phyloP scores from a whole-genome alignment of 495 filamentous ascomycete genomes.

The Lepraria neglecta region DNA sequence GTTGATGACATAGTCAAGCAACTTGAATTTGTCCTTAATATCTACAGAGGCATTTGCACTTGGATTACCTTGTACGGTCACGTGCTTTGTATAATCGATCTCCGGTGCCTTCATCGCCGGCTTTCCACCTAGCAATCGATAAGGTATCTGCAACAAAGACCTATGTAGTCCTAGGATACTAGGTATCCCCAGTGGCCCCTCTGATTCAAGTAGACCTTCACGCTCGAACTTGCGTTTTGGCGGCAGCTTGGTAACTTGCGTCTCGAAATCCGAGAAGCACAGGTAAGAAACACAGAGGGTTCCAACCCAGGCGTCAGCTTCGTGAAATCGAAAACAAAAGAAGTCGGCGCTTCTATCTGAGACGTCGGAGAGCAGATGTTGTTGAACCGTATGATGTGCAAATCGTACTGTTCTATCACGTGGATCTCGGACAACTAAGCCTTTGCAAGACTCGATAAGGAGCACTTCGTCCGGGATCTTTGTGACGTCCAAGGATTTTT shows the following conservation, averaged over 20 bases:
- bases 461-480: conserved; percentile 30
- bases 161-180: background rate
- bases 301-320: background rate
- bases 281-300: background rate
- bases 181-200: background rate
- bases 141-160: background rate
- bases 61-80: background rate
- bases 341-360: too few relatives aligned
- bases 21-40: conserved; percentile 1
- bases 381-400: conserved; percentile 33
- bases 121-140: background rate
- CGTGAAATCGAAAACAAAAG: too few relatives aligned
- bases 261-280: background rate
- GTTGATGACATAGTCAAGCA: conserved; percentile 17
- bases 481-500: conserved; percentile 26
- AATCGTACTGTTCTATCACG: conserved; percentile 30
- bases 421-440: conserved; percentile 31
- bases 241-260: background rate
- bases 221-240: background rate
- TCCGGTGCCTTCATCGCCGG: background rate
- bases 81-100: background rate
- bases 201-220: background rate
- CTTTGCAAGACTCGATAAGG: conserved; percentile 32
- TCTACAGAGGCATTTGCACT: background rate
- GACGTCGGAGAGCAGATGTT: conserved; percentile 27